These are phyloP conservation scores for Plantago lanceolata DNA, from an alignment of 305 asterid genomes.

Conservation along the genomic window DNA sequence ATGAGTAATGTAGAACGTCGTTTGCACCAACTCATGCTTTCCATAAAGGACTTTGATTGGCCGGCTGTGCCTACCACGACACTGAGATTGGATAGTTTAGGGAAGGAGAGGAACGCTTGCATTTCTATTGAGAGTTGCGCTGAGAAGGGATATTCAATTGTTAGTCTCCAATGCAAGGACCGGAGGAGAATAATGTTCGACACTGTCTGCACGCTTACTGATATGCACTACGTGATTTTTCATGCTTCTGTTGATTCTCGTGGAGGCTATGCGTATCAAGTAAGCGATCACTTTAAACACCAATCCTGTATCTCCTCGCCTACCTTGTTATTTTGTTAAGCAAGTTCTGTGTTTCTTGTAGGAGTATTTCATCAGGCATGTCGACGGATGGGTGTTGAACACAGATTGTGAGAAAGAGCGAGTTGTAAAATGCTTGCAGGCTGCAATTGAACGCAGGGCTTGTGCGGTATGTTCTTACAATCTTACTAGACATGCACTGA, in stretches of 20 bases:
- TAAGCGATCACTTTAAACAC: constrained; percentile 9
- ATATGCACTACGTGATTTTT: constrained; percentile 66
- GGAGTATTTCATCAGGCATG: constrained; percentile 73
- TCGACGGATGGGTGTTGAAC: constrained; percentile 52
- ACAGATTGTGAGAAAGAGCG: constrained; percentile 61
- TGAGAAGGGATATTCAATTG: constrained; percentile 69
- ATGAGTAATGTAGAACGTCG: constrained; percentile 58
- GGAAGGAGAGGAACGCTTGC: constrained; percentile 33
- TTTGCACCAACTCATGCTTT: constrained; percentile 71
- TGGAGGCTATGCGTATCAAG: constrained; percentile 64
- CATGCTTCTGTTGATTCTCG: constrained; percentile 73
- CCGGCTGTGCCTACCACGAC: constrained; percentile 25
- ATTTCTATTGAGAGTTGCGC: constrained; percentile 56
- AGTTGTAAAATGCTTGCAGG: constrained; percentile 62
- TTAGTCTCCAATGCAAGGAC: constrained; percentile 60
- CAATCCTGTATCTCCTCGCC: neutral
- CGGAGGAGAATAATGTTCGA: constrained; percentile 79
- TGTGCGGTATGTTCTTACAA: constrained; percentile 43
- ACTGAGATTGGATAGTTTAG: constrained; percentile 19
- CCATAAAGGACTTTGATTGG: constrained; percentile 49
- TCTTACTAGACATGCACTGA: neutral
- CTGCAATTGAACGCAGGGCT: constrained; percentile 75
- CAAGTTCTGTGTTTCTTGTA: constrained; percentile 10
- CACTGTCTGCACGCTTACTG: constrained; percentile 74
- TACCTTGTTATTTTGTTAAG: neutral